Base-by-base conservation (phyloP, 495 filamentous ascomycete genomes). In the Aspergillus avenaceus region DNA sequence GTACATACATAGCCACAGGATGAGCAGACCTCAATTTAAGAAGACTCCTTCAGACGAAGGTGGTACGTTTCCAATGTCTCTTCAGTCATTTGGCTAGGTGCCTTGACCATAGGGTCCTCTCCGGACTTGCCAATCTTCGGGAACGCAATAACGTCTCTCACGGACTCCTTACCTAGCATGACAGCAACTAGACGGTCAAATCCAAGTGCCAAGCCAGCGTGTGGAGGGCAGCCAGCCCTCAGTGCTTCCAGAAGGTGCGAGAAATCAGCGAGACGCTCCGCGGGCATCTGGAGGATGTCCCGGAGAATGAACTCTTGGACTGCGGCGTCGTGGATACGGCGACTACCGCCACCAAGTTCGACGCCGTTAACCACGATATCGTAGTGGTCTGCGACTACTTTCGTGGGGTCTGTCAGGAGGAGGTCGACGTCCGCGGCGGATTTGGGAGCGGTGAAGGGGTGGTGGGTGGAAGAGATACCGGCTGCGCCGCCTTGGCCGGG, bases 291-390 rank as follows among this genome's bases (percentile, higher is more conserved):
- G 22, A 98, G 76, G n/a, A 97, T 80, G 42, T 95, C 80, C 24
- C 84, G 77, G 68, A 98, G 79, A 53, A 98, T 70, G 56, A 87
- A 91, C 56, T 91, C 84, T 63, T 98, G 93, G 57, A 96, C 74
- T 27, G 77, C 77, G 8, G 89, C 84, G 59, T 88, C 78, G 69
- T 98, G 93, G 49, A 97, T 97, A 75, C 93, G 90, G 9, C 87
- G 80, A 65, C 88, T 95, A 8, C 93, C 93, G 11, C 93, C 93
- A 34, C 93, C 93, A 23, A 98, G 78, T 66, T 98, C 93, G 12
- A 96, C 82, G 13, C 93, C 93, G 61, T 98, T 98, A 49, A 97
- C 80, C 11, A 98, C 93, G 13, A 98, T 78, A 60, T 98, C 93
- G 64, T 95, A 98, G 64, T 95, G 88, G 62, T 95, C 91, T 1